Percentiles rank a stretch among this genome's conserved stretches.
phyloP scores from a whole-genome alignment of 140 eudicot genomes.

The Anethum foeniculum region DNA sequence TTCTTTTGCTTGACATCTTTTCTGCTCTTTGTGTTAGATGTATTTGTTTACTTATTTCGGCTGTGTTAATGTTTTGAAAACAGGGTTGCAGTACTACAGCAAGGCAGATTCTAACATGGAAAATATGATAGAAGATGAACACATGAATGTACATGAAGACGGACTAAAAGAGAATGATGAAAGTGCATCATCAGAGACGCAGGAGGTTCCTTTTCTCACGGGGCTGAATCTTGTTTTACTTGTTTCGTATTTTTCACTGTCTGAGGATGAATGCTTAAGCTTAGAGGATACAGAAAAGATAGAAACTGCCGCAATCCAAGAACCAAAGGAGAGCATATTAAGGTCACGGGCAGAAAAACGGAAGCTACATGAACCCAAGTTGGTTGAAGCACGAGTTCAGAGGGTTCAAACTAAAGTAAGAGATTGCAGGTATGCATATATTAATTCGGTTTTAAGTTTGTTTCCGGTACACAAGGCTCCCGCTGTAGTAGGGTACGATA shows the following conservation, averaged over 20 bases:
- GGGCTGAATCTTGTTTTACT: slow-evolving; percentile 37
- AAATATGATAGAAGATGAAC: neutral
- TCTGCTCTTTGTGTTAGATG: neutral
- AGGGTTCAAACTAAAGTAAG: slow-evolving; percentile 19
- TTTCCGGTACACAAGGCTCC: neutral
- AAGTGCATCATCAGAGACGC: neutral
- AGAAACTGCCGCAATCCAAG: slow-evolving; percentile 5
- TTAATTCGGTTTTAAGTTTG: too few relatives aligned
- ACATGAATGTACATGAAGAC: neutral
- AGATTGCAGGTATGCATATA: slow-evolving; percentile 37
- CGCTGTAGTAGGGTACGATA: neutral
- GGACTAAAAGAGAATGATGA: slow-evolving; percentile 6
- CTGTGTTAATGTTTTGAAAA: neutral
- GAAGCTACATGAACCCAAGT: slow-evolving; percentile 18
- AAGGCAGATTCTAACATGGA: neutral
- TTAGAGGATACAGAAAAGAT: slow-evolving; percentile 15
- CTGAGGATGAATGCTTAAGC: slow-evolving; percentile 19
- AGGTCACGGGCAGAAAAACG: slow-evolving; percentile 7
- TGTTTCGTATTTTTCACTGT: slow-evolving; percentile 30
- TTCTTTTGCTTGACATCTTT: neutral
- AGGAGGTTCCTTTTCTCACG: slow-evolving; percentile 1
- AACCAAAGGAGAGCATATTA: slow-evolving; percentile 16
- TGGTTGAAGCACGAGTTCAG: slow-evolving; percentile 16
- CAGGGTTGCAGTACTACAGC: neutral
- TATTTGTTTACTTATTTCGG: neutral